Evolutionary conservation across 345 rosid species (phyloP).

Genomic region (Carallia brachiata): DNA sequence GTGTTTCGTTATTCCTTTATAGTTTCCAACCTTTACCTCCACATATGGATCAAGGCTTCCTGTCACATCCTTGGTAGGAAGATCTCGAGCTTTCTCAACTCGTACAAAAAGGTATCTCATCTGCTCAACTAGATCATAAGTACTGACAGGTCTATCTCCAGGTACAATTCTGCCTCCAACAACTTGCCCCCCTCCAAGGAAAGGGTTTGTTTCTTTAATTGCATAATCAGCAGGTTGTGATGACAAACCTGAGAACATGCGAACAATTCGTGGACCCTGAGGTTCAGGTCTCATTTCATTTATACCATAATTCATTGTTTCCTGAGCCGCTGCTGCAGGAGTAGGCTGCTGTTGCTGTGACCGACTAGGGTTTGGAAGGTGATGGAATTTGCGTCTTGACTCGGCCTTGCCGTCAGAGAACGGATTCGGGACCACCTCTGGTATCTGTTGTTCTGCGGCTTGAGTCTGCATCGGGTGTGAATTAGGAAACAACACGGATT

Average conservation of each 20-base stretch:
- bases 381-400: constrained; percentile 41
- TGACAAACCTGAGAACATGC: constrained; percentile 41
- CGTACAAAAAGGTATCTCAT: constrained; percentile 28
- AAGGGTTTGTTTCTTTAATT: constrained; percentile 30
- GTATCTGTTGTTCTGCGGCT: constrained; percentile 20
- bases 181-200: constrained; percentile 35
- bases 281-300: constrained; percentile 53
- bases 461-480: constrained; percentile 30
- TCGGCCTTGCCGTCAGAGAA: constrained; percentile 28
- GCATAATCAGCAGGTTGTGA: constrained; percentile 34
- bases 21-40: constrained; percentile 34
- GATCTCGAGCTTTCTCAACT: constrained; percentile 31
- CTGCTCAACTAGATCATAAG: constrained; percentile 35
- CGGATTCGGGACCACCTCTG: constrained; percentile 12
- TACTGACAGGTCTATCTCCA: constrained; percentile 23
- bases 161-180: constrained; percentile 70
- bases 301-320: constrained; percentile 34
- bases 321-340: constrained; percentile 23
- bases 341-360: constrained; percentile 27
- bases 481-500: constrained; percentile 30
- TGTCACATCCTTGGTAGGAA: constrained; percentile 27
- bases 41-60: constrained; percentile 37
- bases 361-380: constrained; percentile 39
- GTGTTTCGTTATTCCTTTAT: constrained; percentile 27
- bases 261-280: constrained; percentile 36